phyloP scores from a whole-genome alignment of 352 stramenopile genomes.

The Globisporangium lucens region DNA sequence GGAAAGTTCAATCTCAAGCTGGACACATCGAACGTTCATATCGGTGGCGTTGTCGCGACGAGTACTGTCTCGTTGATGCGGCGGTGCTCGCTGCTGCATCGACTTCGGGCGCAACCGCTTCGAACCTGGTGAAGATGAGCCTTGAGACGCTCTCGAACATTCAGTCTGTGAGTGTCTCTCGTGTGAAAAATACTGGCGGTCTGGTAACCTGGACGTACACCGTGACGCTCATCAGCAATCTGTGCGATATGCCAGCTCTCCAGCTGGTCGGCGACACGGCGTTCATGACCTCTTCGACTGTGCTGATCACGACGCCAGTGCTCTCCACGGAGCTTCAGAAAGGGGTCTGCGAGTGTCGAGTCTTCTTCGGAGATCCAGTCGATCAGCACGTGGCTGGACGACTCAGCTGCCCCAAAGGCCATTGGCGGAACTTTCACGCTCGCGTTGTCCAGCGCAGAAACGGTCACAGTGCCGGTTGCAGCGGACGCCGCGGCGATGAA shows the following conservation, averaged over 20 bases:
- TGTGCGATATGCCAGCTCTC: conserved; percentile 80
- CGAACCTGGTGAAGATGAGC: conserved; percentile 75
- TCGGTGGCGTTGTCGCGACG: conserved; percentile 43
- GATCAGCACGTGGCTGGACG: conserved; percentile 75
- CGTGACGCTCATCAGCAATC: conserved; percentile 86
- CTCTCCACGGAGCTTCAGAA: conserved; percentile 69
- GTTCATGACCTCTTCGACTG: conserved; percentile 42
- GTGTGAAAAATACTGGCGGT: conserved; percentile 22
- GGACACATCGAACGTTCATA: conserved; percentile 58
- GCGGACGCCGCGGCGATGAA: conserved; percentile 44
- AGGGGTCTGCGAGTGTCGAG: conserved; percentile 87
- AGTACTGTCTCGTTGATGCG: conserved; percentile 49
- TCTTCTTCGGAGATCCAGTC: conserved; percentile 90
- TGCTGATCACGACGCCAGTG: conserved; percentile 29
- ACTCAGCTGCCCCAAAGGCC: conserved; percentile 22
- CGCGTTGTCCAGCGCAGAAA: conserved; percentile 44
- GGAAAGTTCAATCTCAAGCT: conserved; percentile 74
- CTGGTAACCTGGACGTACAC: conserved; percentile 57
- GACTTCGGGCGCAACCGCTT: conserved; percentile 50
- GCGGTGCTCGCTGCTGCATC: conserved; percentile 28
- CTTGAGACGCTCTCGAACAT: conserved; percentile 82
- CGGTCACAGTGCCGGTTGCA: conserved; percentile 39
- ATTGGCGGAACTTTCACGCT: conserved; percentile 73
- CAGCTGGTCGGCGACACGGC: conserved; percentile 41
- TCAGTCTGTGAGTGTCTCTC: conserved; percentile 77